Base-by-base conservation (phyloP, 2,329 filamentous ascomycete genomes). In the Aureobasidium mangrovei region DNA sequence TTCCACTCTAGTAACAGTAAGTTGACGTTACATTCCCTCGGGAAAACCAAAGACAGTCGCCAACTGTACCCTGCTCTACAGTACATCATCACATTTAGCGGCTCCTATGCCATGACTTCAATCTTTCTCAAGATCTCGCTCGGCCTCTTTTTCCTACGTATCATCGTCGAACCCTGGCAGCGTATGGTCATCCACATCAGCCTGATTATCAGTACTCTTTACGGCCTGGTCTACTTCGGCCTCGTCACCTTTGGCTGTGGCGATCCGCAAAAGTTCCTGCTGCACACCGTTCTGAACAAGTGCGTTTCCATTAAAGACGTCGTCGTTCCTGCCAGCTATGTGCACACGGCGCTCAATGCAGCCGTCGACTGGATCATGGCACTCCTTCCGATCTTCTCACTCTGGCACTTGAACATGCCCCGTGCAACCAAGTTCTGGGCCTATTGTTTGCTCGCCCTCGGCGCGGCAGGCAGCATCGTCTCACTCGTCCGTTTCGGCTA, bases 111-210 rank as follows among this genome's bases (percentile, higher is more conserved):
- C 35, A 26, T 57, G 7, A 54, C 54, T 10, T 26, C 36, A 9
- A 31, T 57, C 10, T 46, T 57, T 28, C 27, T 59, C 36, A 59
- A 59, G n/a, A 56, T 59, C 28, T 54, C 57, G 1, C 18, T 59
- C 1, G 57, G 48, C 26, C 39, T 57, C 40, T 59, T 59, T 35
- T 59, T 59, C 36, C 55, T 59, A 1, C 52, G 57, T 3, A 56
- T 59, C 40, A 36, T 55, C 26, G 44, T 56, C 26, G 43, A 45
- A 4, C 33, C 35, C 4, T 59, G 57, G 57, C 57, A 59, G 29
- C 29, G 53, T 29, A 12, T 28, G 10, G 32, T 43, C 31, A 49
- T 55, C 32, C 31, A 42, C 32, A 26, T 31, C 26, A 33, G 36
- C 26, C 35, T 48, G 29, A 31, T 29, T 29, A 9, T 55, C 44